These are phyloP conservation scores for Sedum album DNA, from an alignment of 164 flowering plant genomes.

Conservation along the genomic window DNA sequence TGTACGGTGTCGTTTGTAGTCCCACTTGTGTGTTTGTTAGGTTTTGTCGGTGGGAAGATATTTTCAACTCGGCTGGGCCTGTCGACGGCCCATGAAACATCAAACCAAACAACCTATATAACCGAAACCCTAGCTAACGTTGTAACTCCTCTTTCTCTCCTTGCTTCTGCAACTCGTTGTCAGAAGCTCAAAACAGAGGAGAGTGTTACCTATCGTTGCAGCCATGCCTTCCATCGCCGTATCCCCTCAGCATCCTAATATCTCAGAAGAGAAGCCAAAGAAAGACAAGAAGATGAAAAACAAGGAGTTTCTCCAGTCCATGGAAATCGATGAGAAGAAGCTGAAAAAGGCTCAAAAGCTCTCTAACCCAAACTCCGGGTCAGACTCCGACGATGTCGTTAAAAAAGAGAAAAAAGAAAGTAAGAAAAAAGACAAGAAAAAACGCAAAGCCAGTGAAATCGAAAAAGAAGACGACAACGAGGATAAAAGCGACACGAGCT, in stretches of 20 bases:
- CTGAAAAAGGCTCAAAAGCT: slow-evolving; percentile 12
- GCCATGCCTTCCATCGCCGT: slow-evolving; percentile 27
- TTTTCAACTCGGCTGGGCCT: neutral
- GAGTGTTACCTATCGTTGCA: neutral
- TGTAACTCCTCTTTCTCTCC: neutral
- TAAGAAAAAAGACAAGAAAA: slow-evolving; percentile 32
- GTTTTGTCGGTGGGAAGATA: neutral
- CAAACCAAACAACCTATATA: neutral
- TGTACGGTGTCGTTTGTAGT: neutral
- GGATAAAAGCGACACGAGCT: slow-evolving; percentile 42
- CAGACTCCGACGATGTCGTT: slow-evolving; percentile 16
- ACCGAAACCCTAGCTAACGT: neutral
- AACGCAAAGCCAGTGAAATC: slow-evolving; percentile 33
- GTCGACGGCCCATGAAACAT: neutral
- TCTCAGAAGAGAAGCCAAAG: slow-evolving; percentile 12
- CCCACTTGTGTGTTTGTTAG: neutral
- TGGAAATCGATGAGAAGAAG: slow-evolving; percentile 20
- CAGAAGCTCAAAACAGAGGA: neutral
- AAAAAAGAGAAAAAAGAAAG: slow-evolving; percentile 13
- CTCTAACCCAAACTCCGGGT: slow-evolving; percentile 12
- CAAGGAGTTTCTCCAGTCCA: slow-evolving; percentile 13
- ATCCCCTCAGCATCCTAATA: neutral
- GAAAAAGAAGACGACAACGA: slow-evolving; percentile 15
- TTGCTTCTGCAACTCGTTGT: neutral
- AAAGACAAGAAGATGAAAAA: slow-evolving; percentile 29